phyloP scores from a whole-genome alignment of 164 flowering plant genomes.

The Sextonia rubra region DNA sequence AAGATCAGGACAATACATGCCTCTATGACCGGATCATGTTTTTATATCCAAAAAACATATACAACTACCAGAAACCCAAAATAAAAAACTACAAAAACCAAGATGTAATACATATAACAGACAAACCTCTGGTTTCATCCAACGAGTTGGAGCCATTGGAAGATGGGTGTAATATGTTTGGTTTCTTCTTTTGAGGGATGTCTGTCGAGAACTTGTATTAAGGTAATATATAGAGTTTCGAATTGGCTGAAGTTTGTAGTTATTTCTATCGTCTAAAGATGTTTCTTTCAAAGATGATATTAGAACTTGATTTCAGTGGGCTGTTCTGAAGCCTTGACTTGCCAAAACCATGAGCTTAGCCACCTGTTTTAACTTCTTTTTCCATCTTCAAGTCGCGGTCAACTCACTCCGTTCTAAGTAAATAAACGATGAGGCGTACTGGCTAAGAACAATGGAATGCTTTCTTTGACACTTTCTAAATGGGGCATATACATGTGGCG shows the following conservation, averaged over 20 bases:
- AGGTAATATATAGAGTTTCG: not conserved
- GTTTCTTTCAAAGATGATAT: no score
- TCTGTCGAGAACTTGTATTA: not conserved
- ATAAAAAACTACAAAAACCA: not conserved
- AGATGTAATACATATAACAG: not conserved
- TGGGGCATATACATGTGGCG: not conserved
- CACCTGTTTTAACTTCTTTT: not conserved
- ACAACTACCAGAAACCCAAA: no score
- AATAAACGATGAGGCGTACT: no score
- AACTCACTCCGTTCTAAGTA: no score
- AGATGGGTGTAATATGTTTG: not conserved
- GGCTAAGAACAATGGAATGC: no score
- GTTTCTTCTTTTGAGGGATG: not conserved
- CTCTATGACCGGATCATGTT: no score
- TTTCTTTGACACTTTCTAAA: not conserved
- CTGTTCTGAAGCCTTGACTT: constrained; percentile 1
- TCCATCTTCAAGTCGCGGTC: not conserved
- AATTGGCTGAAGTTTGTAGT: not conserved
- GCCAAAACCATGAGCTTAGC: constrained; percentile 6
- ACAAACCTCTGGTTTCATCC: constrained; percentile 64
- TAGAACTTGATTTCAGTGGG: constrained; percentile 5
- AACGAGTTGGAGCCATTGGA: constrained; percentile 29
- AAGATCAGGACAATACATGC: no score
- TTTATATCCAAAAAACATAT: no score
- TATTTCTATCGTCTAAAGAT: no score